Conservation (phyloP, 108 stramenopile genomes). For the Fistulifera pelliculosa region DNA sequence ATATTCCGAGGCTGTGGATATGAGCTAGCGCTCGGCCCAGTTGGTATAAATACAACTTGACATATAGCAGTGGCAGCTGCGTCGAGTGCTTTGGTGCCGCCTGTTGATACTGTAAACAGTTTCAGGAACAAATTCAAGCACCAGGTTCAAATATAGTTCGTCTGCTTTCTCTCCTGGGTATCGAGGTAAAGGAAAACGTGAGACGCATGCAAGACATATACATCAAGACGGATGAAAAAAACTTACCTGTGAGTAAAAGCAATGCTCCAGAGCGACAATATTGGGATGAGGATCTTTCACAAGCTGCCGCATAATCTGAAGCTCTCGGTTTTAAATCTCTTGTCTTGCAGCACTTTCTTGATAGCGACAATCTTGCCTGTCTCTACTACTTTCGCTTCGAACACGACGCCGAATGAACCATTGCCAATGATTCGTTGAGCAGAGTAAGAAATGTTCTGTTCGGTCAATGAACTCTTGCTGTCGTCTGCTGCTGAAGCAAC, state of each 20-base stretch:
- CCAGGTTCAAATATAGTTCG: constrained; percentile 96
- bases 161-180: constrained; percentile 81
- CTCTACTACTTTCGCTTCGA: constrained; percentile 92
- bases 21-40: constrained; percentile 92
- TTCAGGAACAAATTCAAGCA: constrained; percentile 97
- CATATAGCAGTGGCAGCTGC: constrained; percentile 75
- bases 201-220: too few species aligned
- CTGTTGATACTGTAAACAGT: constrained; percentile 94
- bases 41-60: constrained; percentile 97
- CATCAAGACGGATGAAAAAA: too few species aligned
- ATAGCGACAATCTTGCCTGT: constrained; percentile 92
- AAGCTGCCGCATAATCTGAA: constrained; percentile 96
- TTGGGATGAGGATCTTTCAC: constrained; percentile 93
- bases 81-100: constrained; percentile 87
- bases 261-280: constrained; percentile 94
- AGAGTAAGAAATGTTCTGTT: constrained; percentile 83
- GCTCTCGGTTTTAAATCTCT: constrained; percentile 98
- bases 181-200: constrained; percentile 4
- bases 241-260: constrained; percentile 92
- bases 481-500: too few species aligned
- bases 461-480: constrained; percentile 5
- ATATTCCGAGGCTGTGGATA: constrained; percentile 93
- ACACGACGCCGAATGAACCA: constrained; percentile 97
- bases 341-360: constrained; percentile 97
- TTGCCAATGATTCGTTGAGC: constrained; percentile 98